These are phyloP conservation scores for Entoloma clypeatum DNA, from an alignment of 1,284 basidiomycete genomes.

Conservation along the genomic window DNA sequence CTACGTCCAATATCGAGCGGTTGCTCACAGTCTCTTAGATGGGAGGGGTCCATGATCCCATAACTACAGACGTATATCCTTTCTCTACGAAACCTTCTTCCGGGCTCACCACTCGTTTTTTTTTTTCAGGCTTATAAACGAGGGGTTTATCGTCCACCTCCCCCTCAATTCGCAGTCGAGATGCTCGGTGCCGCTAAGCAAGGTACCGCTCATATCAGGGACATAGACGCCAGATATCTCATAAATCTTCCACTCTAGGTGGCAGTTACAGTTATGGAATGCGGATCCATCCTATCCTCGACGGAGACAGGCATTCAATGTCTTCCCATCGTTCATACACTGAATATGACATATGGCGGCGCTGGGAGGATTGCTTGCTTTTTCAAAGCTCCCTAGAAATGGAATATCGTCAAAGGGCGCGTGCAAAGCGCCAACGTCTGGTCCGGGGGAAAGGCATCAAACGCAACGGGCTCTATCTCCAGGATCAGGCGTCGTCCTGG, in stretches of 20 bases:
- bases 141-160: slow-evolving; percentile 57
- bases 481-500: slow-evolving; percentile 72
- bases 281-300: slow-evolving; percentile 47
- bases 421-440: slow-evolving; percentile 60
- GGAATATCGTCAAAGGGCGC: slow-evolving; percentile 59
- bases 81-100: background rate
- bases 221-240: slow-evolving; percentile 1
- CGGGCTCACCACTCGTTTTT: slow-evolving; percentile 2
- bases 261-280: slow-evolving; percentile 57
- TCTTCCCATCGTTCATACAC: slow-evolving; percentile 34
- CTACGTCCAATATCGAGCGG: background rate
- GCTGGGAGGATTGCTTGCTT: slow-evolving; percentile 76
- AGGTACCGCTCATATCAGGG: slow-evolving; percentile 27
- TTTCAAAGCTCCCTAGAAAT: slow-evolving; percentile 66
- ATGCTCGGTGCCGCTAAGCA: slow-evolving; percentile 56
- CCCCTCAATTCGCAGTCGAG: slow-evolving; percentile 55
- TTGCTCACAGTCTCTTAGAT: slow-evolving; percentile 1
- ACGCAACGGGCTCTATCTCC: slow-evolving; percentile 67
- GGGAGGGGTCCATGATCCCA: slow-evolving; percentile 19
- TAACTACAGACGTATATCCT: slow-evolving; percentile 26
- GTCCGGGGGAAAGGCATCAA: slow-evolving; percentile 69
- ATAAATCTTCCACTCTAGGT: slow-evolving; percentile 34
- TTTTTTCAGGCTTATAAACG: slow-evolving; percentile 43
- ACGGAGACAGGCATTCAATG: slow-evolving; percentile 37
- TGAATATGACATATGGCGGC: slow-evolving; percentile 70